phyloP scores from a whole-genome alignment of 2,329 filamentous ascomycete genomes.

The Sarocladiaceae sp. region DNA sequence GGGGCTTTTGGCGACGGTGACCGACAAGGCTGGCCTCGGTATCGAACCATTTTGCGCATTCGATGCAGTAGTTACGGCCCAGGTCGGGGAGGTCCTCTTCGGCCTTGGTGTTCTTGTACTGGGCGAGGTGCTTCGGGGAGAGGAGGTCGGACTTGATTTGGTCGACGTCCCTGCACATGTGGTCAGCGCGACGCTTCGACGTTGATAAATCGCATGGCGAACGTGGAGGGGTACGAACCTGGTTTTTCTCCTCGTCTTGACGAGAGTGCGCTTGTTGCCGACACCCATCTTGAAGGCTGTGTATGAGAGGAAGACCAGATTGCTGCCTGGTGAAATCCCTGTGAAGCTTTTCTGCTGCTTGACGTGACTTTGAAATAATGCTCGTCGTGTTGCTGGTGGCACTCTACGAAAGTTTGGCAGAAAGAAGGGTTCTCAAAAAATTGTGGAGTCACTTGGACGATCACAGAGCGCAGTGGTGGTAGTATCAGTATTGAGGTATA shows the following conservation, averaged over 20 bases:
- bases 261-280: slow-evolving; percentile 59
- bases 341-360: too few species aligned
- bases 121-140: slow-evolving; percentile 73
- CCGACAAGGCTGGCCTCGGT: slow-evolving; percentile 69
- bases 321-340: neutral
- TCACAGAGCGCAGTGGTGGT: too few species aligned
- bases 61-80: slow-evolving; percentile 80
- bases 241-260: slow-evolving; percentile 69
- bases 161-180: slow-evolving; percentile 74
- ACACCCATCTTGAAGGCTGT: slow-evolving; percentile 56
- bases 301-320: neutral
- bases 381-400: too few species aligned
- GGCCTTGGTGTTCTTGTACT: slow-evolving; percentile 74
- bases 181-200: neutral
- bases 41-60: slow-evolving; percentile 97
- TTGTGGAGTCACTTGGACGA: too few species aligned
- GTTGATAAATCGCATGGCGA: neutral
- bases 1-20: slow-evolving; percentile 84
- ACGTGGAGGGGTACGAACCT: slow-evolving; percentile 42
- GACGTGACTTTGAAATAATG: too few species aligned
- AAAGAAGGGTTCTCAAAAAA: too few species aligned
- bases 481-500: too few species aligned
- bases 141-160: slow-evolving; percentile 82
- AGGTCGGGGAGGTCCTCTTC: slow-evolving; percentile 84
- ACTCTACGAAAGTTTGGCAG: too few species aligned